These are phyloP conservation scores for Cotoneaster glaucophyllus DNA, from an alignment of 306 rosid species.

Conservation along the genomic window DNA sequence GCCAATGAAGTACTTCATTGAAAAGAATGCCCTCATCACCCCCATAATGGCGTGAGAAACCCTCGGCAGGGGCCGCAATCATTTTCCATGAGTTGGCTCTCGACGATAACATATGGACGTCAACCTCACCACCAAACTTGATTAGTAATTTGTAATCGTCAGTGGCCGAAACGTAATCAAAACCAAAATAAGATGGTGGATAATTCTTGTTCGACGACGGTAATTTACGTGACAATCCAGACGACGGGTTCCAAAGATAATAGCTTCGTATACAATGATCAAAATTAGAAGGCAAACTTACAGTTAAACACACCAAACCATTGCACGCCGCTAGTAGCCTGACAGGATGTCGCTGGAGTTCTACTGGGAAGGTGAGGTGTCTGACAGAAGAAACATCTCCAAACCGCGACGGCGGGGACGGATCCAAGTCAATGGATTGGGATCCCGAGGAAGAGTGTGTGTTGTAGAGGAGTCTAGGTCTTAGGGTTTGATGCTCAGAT, in stretches of 20 bases:
- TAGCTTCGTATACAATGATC: too few relatives aligned
- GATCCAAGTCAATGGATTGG: neutral
- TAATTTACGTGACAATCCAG: neutral
- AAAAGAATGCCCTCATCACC: neutral
- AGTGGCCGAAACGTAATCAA: neutral
- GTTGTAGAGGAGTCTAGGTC: neutral
- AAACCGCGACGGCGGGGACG: neutral
- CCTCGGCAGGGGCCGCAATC: neutral
- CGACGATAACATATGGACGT: neutral
- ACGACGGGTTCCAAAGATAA: neutral
- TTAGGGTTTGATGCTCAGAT: neutral
- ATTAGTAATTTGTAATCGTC: neutral
- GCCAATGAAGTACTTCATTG: neutral
- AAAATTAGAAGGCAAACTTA: neutral
- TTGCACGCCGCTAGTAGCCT: neutral
- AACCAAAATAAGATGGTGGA: neutral
- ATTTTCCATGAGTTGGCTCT: neutral
- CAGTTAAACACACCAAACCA: neutral
- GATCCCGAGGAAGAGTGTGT: neutral
- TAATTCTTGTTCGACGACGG: neutral
- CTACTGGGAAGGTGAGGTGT: neutral
- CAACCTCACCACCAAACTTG: neutral
- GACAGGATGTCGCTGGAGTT: neutral
- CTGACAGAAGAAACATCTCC: neutral
- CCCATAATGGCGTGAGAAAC: too few relatives aligned